Percentiles rank a stretch among this genome's conserved stretches.
These are phyloP conservation scores for Trichoderma hamatum DNA, from an alignment of 2,329 filamentous ascomycete species.

Conservation along the genomic window DNA sequence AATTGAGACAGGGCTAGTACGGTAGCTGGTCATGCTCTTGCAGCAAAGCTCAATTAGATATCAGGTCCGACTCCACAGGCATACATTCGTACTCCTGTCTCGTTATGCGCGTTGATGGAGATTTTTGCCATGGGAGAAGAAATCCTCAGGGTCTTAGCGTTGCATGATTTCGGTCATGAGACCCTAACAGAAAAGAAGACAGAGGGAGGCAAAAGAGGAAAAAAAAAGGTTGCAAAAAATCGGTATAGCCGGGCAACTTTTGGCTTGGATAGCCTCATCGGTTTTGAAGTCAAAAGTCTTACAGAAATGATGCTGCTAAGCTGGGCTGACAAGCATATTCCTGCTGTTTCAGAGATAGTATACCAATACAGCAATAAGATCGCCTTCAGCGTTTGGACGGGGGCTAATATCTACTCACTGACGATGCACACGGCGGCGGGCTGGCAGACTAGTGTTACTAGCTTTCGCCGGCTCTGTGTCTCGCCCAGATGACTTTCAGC, in stretches of 20 bases:
- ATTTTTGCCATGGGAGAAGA: slow-evolving; percentile 22
- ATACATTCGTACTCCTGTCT: slow-evolving; percentile 16
- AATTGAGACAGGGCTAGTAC: slow-evolving; percentile 15
- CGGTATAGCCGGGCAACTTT: background rate
- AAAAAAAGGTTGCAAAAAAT: background rate
- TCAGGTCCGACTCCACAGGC: slow-evolving; percentile 5
- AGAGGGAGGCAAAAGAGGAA: background rate
- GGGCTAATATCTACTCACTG: background rate
- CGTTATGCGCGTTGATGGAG: slow-evolving; percentile 22
- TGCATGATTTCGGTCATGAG: slow-evolving; percentile 38
- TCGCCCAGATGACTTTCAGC: slow-evolving; percentile 28
- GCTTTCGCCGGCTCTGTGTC: slow-evolving; percentile 12
- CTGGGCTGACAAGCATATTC: background rate
- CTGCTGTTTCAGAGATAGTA: slow-evolving; percentile 1
- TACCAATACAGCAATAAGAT: slow-evolving; percentile 15
- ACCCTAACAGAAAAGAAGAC: slow-evolving; percentile 29
- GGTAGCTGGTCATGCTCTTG: slow-evolving; percentile 3
- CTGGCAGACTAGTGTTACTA: background rate
- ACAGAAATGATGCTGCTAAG: background rate
- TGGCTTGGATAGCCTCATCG: background rate
- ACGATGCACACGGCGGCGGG: background rate
- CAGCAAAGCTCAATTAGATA: slow-evolving; percentile 15
- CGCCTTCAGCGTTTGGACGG: slow-evolving; percentile 2
- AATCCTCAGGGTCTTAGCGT: slow-evolving; percentile 35
- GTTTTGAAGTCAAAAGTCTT: background rate